Evolutionary conservation across 768 basidiomycete genomes (phyloP).

Genomic region (Gloeopeniophorella convolvens): DNA sequence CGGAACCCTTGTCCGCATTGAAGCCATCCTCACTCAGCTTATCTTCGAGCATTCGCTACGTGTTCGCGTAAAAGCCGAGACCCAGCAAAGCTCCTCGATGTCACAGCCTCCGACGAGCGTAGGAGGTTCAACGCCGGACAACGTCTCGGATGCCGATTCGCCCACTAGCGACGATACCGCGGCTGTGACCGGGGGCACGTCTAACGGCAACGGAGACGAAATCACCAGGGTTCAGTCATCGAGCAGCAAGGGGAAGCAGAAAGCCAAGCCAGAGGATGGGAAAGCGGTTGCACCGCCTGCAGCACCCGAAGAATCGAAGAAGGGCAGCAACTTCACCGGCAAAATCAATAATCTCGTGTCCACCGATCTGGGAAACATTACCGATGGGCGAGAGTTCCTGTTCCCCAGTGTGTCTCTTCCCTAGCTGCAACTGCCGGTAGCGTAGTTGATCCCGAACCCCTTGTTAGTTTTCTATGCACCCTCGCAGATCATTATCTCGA

Average conservation of each 20-base stretch:
- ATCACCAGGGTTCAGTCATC: no score
- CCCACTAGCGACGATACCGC: no score
- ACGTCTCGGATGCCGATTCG: no score
- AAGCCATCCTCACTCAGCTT: slow-evolving; percentile 46
- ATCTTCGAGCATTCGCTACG: slow-evolving; percentile 51
- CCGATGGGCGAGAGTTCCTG: slow-evolving; percentile 26
- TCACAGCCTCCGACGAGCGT: no score
- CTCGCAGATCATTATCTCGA: slow-evolving; percentile 34
- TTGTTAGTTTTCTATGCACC: slow-evolving; percentile 35
- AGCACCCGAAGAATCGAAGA: slow-evolving; percentile 25
- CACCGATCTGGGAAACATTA: slow-evolving; percentile 42
- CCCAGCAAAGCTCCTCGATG: no score
- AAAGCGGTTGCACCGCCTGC: no score
- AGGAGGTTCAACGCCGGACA: no score
- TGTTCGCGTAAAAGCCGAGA: slow-evolving; percentile 39
- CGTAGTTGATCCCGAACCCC: neutral
- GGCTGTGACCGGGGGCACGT: no score
- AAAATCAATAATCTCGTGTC: slow-evolving; percentile 75
- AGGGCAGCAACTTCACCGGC: slow-evolving; percentile 61
- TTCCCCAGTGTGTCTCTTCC: slow-evolving; percentile 7
- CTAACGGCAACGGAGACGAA: no score
- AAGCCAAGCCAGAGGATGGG: slow-evolving; percentile 6
- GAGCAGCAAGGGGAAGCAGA: slow-evolving; percentile 16
- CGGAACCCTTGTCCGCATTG: slow-evolving; percentile 33
- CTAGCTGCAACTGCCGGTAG: neutral